Evolutionary conservation across 2,329 filamentous ascomycete species (phyloP), one percentile per base, ranked within the genome.

Genomic region (Bipolaris oryzae): DNA sequence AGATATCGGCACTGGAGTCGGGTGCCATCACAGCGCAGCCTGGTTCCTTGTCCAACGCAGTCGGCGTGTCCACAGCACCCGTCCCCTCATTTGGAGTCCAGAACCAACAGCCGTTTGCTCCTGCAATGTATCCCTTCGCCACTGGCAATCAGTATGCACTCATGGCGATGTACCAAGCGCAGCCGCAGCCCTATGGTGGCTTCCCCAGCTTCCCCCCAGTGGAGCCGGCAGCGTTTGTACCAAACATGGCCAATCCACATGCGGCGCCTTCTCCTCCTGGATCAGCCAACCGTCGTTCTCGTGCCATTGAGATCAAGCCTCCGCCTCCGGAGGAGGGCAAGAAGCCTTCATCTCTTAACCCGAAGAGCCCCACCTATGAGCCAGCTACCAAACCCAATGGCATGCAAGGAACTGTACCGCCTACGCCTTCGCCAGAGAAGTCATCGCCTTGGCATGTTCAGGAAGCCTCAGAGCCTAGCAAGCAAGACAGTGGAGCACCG

Each of bases 291-390:
- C 75, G 76, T 48, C 75, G 76, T 16, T 78, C 76, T 15, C 73
- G 74, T 53, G 76, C 76, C 20, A 68, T 78, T 18, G 72, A 75
- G 60, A 78, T 78, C 68, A 77, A 77, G 48, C 69, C 71, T 33
- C 69, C 71, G n/a, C 76, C 75, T 6, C 68, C 60, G 10, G 68
- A 68, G 34, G 65, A 70, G 5, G 54, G 50, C 6, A 74, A 66
- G 59, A 69, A 71, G 53, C 42, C 57, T 9, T 75, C 74, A 11
- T 60, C 55, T 18, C 59, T 78, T n/a, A 71, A 78, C 38, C 76
- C 76, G 7, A 75, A 75, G 62, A 77, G 74, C 28, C 76, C 76
- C 7, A 77, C 74, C 3, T 78, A 77, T 42, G 73, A 77, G 56
- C 76, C 76, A 9, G 56, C 62, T 10, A 50, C 55, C 6, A 71